Evolutionary conservation across 2,329 filamentous ascomycete species (phyloP).

Genomic region (Aspergillus japonicus): DNA sequence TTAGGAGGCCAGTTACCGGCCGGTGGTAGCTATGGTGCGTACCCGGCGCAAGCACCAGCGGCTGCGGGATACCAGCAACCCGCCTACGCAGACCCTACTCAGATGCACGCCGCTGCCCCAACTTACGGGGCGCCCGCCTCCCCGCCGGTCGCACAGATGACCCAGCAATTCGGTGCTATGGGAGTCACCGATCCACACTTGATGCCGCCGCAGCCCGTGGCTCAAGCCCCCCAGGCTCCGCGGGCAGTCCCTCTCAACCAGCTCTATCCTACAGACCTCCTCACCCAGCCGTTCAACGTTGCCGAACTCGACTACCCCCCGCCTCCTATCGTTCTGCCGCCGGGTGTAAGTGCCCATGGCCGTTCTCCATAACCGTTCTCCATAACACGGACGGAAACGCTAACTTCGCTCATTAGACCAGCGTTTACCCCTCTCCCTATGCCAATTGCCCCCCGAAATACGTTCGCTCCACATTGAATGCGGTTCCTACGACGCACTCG

Average conservation of each 20-base stretch:
- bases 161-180: conserved; percentile 79
- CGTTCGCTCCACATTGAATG: conserved; percentile 91
- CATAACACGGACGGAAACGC: conserved; percentile 22
- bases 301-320: conserved; percentile 88
- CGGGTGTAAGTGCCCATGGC: conserved; percentile 67
- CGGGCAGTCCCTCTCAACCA: conserved; percentile 68
- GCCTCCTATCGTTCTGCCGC: conserved; percentile 83
- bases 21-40: conserved; percentile 63
- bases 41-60: conserved; percentile 54
- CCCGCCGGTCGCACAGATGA: conserved; percentile 67
- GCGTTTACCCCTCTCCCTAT: conserved; percentile 84
- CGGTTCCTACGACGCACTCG: conserved; percentile 86
- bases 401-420: conserved; percentile 62
- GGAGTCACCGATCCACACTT: conserved; percentile 62
- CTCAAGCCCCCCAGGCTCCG: conserved; percentile 47
- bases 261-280: conserved; percentile 85
- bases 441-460: conserved; percentile 94
- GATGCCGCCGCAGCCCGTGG: conserved; percentile 33
- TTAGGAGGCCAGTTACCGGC: conserved; percentile 50
- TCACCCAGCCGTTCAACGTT: conserved; percentile 91
- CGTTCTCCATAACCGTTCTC: neutral
- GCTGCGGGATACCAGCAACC: conserved; percentile 45
- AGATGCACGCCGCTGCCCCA: conserved; percentile 61
- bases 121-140: conserved; percentile 61
- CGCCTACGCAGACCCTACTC: conserved; percentile 46